These are phyloP conservation scores for Globisporangium cystogenes DNA, from an alignment of 352 stramenopile genomes.

Conservation along the genomic window DNA sequence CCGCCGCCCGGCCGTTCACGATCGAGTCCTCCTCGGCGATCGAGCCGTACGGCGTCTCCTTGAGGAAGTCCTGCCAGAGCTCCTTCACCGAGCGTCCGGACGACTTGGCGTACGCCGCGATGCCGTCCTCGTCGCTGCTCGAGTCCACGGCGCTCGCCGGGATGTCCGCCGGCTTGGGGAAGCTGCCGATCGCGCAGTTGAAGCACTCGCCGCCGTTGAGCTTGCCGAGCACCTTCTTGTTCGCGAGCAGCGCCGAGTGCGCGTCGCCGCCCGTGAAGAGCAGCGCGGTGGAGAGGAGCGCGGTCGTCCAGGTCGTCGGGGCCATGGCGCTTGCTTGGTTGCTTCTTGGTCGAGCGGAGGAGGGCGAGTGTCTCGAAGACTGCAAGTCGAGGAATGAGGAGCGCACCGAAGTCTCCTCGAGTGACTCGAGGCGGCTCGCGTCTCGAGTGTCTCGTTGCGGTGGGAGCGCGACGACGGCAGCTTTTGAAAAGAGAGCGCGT, in stretches of 20 bases:
- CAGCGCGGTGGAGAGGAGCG: conserved; percentile 3
- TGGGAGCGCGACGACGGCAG: not conserved
- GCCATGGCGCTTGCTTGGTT: not conserved
- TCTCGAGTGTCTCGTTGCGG: not conserved
- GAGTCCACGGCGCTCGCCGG: conserved; percentile 14
- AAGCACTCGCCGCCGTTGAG: conserved; percentile 21
- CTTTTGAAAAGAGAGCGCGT: not conserved
- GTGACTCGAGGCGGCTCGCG: too few species aligned
- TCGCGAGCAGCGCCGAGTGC: conserved; percentile 10
- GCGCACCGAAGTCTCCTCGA: not conserved
- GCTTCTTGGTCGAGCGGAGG: too few species aligned
- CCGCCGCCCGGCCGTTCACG: conserved; percentile 2
- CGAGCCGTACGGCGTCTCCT: conserved; percentile 12
- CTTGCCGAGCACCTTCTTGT: conserved; percentile 18
- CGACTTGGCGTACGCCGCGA: conserved; percentile 17
- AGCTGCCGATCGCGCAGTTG: conserved; percentile 19
- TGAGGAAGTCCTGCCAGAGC: conserved; percentile 14
- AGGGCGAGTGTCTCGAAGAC: not conserved
- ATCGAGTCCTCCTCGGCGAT: conserved; percentile 12
- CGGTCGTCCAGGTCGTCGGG: not conserved
- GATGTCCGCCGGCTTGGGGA: conserved; percentile 13
- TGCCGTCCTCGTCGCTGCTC: conserved; percentile 9
- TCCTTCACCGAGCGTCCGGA: conserved; percentile 14
- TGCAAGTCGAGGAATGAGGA: conserved; percentile 1
- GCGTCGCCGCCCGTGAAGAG: conserved; percentile 1